These are phyloP conservation scores for Phaeosphaeria sp. DNA, from an alignment of 2,329 filamentous ascomycete species.

Conservation along the genomic window DNA sequence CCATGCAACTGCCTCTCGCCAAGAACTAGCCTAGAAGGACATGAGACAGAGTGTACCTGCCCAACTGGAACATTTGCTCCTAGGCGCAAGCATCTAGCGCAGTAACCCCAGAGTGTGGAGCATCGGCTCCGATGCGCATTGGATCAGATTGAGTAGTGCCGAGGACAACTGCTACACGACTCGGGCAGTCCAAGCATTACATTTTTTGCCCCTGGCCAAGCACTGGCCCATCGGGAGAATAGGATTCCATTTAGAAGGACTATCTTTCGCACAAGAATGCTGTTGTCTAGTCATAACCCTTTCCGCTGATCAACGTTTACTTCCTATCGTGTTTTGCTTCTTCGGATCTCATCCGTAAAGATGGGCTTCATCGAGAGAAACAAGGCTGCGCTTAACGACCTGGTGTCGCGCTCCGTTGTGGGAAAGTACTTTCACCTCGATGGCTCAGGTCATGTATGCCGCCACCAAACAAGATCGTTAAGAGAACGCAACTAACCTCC, in stretches of 20 bases:
- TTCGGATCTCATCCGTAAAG: constrained; percentile 1
- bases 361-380: constrained; percentile 28
- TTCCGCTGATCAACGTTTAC: not conserved
- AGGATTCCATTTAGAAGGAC: not conserved
- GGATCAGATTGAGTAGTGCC: not conserved
- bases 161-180: not conserved
- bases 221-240: not conserved
- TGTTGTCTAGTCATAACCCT: not conserved
- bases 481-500: constrained; percentile 13
- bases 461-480: not conserved
- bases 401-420: constrained; percentile 40
- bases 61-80: not conserved
- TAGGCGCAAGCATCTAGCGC: not conserved
- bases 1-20: constrained; percentile 7
- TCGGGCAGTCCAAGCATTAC: constrained; percentile 2
- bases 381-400: constrained; percentile 36
- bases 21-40: constrained; percentile 7
- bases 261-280: constrained; percentile 1
- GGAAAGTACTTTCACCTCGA: constrained; percentile 72
- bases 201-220: not conserved
- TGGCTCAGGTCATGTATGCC: constrained; percentile 78
- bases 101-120: not conserved
- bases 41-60: constrained; percentile 6
- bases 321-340: not conserved
- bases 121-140: not conserved